Base-by-base conservation (phyloP, 306 rosid species). In the Ormosia semicastrata region DNA sequence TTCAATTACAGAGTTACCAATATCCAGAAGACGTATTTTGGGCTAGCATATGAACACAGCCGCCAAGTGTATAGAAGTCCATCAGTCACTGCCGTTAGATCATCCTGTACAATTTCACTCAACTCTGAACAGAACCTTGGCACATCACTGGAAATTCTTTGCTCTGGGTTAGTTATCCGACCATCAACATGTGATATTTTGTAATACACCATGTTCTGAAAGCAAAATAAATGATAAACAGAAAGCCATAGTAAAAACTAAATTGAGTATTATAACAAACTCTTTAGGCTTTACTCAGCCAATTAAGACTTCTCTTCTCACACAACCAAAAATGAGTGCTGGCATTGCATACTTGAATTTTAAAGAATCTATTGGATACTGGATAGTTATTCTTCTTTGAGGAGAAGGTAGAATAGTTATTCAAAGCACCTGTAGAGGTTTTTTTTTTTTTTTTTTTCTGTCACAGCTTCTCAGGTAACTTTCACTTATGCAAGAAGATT, bases 21-120 rank as follows among this genome's bases (percentile, higher is more conserved):
- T 79, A 96, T 96, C 98, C 98, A 93, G 82, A 93, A 81, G 89
- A 96, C 91, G 81, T 96, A 96, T 91, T 96, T 96, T 68, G 99
- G 99, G 89, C 99, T 96, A 46, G 99, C 97, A 89, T 96, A 96
- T 64, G 99, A 96, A 83, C 98, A 96, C 69, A 96, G 85, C 65
- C 98, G 90, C 98, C 97, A 92, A 50, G 98, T 93, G 89, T 96
- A 96, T 40, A 93, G 91, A 49, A 96, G 78, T 70, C 97, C 98
- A 88, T 96, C 99, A 75, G 91, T 82, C 47, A 96, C 97, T 53
- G 99, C 99, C 24, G 88, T 89, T 65, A 96, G 88, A 87, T 96
- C 99, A 86, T 96, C 99, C 73, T 96, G 99, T 73, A 96, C 93
- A 58, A 96, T 88, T 88, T 96, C 99, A 88, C 99, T 96, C 88